phyloP scores from a whole-genome alignment of 2,329 filamentous ascomycete species.

The Diatrype stigma region DNA sequence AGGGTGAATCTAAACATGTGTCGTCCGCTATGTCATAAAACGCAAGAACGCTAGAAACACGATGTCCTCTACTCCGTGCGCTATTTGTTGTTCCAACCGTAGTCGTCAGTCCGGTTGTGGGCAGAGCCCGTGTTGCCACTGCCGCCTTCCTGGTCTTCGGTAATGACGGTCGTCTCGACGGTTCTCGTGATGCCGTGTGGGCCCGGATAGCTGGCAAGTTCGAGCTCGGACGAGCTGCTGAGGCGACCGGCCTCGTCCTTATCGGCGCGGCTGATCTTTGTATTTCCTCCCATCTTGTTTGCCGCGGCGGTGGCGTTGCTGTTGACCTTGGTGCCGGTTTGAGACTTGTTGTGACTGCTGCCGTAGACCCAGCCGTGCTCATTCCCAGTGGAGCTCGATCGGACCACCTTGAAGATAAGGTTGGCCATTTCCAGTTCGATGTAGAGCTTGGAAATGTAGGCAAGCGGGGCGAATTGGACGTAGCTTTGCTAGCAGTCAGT shows the following conservation, averaged over 20 bases:
- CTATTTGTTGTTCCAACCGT: too few relatives aligned
- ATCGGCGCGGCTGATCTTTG: background rate
- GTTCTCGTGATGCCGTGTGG: background rate
- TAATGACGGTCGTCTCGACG: background rate
- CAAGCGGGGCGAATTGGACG: constrained; percentile 9
- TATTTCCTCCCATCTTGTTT: background rate
- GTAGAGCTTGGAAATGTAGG: constrained; percentile 8
- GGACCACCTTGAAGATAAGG: constrained; percentile 8
- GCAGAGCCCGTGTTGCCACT: background rate
- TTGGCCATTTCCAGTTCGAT: constrained; percentile 9
- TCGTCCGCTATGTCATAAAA: too few relatives aligned
- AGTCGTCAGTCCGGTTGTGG: too few relatives aligned
- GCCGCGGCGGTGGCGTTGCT: background rate
- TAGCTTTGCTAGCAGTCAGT: constrained; percentile 11
- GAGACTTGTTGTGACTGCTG: background rate
- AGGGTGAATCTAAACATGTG: too few relatives aligned
- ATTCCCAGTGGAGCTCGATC: constrained; percentile 3
- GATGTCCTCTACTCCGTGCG: too few relatives aligned
- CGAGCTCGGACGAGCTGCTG: background rate
- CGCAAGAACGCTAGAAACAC: too few relatives aligned
- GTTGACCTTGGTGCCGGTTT: background rate
- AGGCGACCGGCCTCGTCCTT: background rate
- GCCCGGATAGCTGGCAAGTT: background rate
- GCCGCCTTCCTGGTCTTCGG: background rate
- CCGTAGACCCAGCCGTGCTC: background rate